A percentile compares a stretch with the other conserved stretches of the same genome.
phyloP scores from a whole-genome alignment of 2,329 filamentous ascomycete species.

The Cryphonectria radicalis region DNA sequence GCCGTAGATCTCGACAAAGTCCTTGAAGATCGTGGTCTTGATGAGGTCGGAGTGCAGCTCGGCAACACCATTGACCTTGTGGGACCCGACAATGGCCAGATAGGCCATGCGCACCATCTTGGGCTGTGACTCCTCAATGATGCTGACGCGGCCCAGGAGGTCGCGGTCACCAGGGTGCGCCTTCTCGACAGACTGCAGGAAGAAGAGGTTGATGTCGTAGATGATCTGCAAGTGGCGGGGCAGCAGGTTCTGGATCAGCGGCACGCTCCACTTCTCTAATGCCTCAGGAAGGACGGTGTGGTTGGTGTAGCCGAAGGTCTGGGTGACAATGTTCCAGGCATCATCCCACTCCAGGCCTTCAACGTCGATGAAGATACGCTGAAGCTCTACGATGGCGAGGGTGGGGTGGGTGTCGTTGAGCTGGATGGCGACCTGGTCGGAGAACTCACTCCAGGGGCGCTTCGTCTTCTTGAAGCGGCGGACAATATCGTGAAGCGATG shows the following conservation, averaged over 20 bases:
- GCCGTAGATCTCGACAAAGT: constrained; percentile 94
- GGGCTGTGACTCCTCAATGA: constrained; percentile 94
- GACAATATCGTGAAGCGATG: constrained; percentile 94
- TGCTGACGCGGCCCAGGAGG: constrained; percentile 84
- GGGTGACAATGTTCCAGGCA: constrained; percentile 81
- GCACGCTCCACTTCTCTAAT: constrained; percentile 97
- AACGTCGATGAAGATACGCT: constrained; percentile 86
- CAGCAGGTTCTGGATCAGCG: constrained; percentile 87
- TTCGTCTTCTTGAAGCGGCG: constrained; percentile 97
- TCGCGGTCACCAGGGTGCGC: constrained; percentile 89
- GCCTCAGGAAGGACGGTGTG: constrained; percentile 97
- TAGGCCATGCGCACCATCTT: constrained; percentile 99
- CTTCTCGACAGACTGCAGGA: constrained; percentile 89
- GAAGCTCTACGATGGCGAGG: constrained; percentile 91
- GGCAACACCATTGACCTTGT: constrained; percentile 98
- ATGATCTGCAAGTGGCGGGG: constrained; percentile 96
- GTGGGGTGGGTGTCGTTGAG: constrained; percentile 98
- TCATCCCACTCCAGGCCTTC: constrained; percentile 93
- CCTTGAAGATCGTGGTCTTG: constrained; percentile 99
- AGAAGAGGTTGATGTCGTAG: constrained; percentile 95
- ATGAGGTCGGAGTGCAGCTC: constrained; percentile 97
- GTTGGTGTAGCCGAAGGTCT: constrained; percentile 94
- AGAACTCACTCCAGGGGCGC: constrained; percentile 87
- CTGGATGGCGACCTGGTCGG: constrained; percentile 95
- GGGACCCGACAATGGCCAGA: constrained; percentile 92